Evolutionary conservation across 2,329 filamentous ascomycete species (phyloP), one percentile per base, ranked within the genome.

Genomic region (Paecilomyces formosus): DNA sequence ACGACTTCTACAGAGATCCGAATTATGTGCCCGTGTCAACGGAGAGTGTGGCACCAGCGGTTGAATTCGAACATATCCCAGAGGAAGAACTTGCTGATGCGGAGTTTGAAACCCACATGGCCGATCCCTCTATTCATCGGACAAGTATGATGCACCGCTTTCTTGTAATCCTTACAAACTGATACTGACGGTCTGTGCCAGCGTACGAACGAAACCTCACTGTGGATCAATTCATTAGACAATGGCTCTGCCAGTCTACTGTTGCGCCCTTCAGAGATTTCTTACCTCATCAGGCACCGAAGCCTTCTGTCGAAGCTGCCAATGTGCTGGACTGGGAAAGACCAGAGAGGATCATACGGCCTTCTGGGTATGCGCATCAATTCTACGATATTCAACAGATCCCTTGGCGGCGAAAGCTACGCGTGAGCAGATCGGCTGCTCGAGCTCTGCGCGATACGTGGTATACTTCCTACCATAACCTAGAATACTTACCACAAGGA

Each of bases 321-420:
- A 69, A 68, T 51, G 69, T 74, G 50, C 63, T 70, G n/a, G 62
- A 65, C 24, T 76, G 73, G 72, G 57, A 61, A 21, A 71, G 71
- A 4, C 74, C 70, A 12, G 63, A 61, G 11, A 69, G 68, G 54
- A 67, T 71, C 28, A 55, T 67, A 12, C 70, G 74, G 7, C 74
- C 74, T 0, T 60, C 63, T 2, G 56, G 62, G 2, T 69, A 66
- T 55, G 59, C 59, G 12, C 59, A 64, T 18, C 67, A 68, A 11
- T 66, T 67, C 7, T 77, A 68, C 55, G 75, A 77, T 58, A 66
- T 77, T 15, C 75, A 77, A 58, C 73, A 74, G 52, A 76, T 77
- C 12, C 75, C 75, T 1, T 77, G 75, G 75, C 67, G 61, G 39
- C 68, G 72, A 12, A 70, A 65, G 1, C 58, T 77, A 39, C 66